Evolutionary conservation across 768 basidiomycete species (phyloP), one percentile per base, ranked within the genome.

Genomic region (Lentinula aciculospora): DNA sequence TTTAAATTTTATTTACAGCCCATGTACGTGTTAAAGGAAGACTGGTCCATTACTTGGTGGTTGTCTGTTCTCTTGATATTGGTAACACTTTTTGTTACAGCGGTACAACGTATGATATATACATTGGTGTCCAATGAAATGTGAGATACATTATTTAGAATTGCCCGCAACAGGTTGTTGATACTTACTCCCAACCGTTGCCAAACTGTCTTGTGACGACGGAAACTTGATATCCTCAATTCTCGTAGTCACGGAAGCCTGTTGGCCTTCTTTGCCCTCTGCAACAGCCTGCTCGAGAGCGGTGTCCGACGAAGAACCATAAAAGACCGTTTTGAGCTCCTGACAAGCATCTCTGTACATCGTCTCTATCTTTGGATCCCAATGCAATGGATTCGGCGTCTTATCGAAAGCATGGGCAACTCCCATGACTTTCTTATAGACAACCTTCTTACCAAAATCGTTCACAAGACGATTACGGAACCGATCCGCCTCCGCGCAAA

Each of bases 261-360:
- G 56, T 21, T 46, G 56, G 19, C 56, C 56, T 48, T 57, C 45
- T 28, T 48, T 57, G 9, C 46, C 45, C 28, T 46, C 45, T n/a
- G 36, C 34, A 3, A 46, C 34, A 2, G 56, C 56, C 19, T 27
- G 31, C 28, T 57, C 56, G 10, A 57, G 7, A 4, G 42, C 56
- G 31, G 34, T 34, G 25, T 57, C 56, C 3, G 56, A 10, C 32
- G 56, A 36, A 34, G 56, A 57, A 29, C 56, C 56, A 57, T 57
- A 57, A 21, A 57, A 57, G 34, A 57, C 56, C 10, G 46, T 57
- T 12, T 46, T 57, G 28, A 57, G 44, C 45, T 57, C 56, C 44
- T 32, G 42, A 13, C 56, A 57, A 15, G 56, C 56, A 34, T 57
- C 46, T 48, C 46, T 47, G 21, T 57, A 57, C 56, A 57, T 32